Percentiles rank a stretch among this genome's conserved stretches.
These are phyloP conservation scores for Quercus dentata DNA, from an alignment of 306 rosid species.

Conservation along the genomic window DNA sequence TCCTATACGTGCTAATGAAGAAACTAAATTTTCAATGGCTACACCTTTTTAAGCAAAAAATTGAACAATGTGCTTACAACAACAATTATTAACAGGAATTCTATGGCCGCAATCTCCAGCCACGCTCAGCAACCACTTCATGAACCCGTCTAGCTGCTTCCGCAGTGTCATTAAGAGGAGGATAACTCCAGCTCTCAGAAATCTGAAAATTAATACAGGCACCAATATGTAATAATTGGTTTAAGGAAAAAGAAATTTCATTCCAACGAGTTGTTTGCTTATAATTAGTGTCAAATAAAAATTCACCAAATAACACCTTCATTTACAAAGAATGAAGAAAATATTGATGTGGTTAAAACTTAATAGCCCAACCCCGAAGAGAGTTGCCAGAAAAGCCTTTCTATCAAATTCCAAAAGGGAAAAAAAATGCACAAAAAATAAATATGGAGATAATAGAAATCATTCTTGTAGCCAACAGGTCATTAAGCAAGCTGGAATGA, in stretches of 20 bases:
- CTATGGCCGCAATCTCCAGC: slow-evolving; percentile 82
- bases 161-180: slow-evolving; percentile 83
- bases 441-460: background rate
- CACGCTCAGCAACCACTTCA: slow-evolving; percentile 72
- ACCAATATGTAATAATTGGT: background rate
- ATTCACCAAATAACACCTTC: background rate
- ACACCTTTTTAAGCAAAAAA: background rate
- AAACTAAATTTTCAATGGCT: slow-evolving; percentile 9
- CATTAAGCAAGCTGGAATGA: background rate
- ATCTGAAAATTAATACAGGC: slow-evolving; percentile 50
- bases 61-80: slow-evolving; percentile 3
- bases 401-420: background rate
- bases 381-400: background rate
- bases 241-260: background rate
- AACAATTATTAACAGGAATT: background rate
- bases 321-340: background rate
- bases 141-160: slow-evolving; percentile 77
- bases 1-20: slow-evolving; percentile 25
- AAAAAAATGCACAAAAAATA: background rate
- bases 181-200: slow-evolving; percentile 96
- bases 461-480: background rate
- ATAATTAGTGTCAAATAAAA: background rate
- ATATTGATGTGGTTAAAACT: background rate
- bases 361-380: background rate
- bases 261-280: background rate